Conservation (phyloP, 345 rosid genomes). For the Eucalyptus coolabah region DNA sequence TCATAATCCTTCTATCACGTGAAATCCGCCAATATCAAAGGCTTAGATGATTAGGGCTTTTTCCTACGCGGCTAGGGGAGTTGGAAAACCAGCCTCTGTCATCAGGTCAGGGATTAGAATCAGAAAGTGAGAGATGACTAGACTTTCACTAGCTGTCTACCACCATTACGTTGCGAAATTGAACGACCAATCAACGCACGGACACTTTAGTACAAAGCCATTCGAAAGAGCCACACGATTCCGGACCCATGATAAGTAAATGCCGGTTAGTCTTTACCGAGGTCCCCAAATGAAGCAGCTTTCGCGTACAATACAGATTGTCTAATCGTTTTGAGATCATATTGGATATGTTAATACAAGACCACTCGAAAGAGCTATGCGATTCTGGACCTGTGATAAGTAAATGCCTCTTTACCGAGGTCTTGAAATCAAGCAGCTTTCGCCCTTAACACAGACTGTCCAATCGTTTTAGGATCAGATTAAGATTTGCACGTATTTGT, state of each 20-base stretch:
- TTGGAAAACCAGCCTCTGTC: background rate
- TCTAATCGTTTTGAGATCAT: background rate
- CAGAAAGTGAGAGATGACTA: background rate
- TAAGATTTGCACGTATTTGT: background rate
- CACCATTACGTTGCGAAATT: background rate
- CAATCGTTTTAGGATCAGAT: background rate
- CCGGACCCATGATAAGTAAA: background rate
- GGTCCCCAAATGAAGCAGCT: background rate
- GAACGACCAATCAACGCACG: background rate
- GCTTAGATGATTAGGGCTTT: background rate
- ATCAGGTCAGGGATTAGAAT: background rate
- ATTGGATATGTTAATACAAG: background rate
- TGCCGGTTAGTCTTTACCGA: background rate
- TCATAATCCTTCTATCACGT: background rate
- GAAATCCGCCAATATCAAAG: background rate
- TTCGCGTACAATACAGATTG: background rate
- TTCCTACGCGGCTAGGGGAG: background rate
- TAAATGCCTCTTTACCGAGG: background rate
- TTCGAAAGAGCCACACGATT: background rate
- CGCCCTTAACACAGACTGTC: background rate
- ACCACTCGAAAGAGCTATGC: background rate
- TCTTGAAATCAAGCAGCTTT: background rate
- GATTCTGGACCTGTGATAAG: background rate
- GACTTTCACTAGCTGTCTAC: background rate
- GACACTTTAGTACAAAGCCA: background rate